Percentiles rank a stretch among this genome's conserved stretches.
Conservation (phyloP, 192 early-diverging fungal species). For the Linnemannia exigua region DNA sequence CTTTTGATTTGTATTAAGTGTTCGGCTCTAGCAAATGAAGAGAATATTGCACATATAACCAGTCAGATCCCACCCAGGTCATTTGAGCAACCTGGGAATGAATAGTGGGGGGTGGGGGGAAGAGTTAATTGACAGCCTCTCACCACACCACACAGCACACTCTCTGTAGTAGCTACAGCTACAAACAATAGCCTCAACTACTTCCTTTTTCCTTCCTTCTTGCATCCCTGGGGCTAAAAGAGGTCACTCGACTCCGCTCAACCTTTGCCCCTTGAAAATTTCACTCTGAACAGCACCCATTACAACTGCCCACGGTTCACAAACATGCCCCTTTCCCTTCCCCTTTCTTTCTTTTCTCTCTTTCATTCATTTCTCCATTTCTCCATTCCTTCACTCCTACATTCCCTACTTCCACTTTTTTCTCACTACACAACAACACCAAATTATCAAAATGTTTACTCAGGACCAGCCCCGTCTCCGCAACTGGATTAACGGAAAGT, state of each 20-base stretch:
- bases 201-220: too few relatives aligned
- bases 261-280: slow-evolving; percentile 4
- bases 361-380: background rate
- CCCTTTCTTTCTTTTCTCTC: slow-evolving; percentile 3
- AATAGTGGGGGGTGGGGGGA: background rate
- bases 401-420: background rate
- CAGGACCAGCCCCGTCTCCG: slow-evolving; percentile 47
- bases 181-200: too few relatives aligned
- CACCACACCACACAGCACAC: background rate
- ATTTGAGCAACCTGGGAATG: background rate
- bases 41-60: background rate
- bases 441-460: slow-evolving; percentile 38
- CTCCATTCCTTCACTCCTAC: too few relatives aligned
- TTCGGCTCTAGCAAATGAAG: background rate
- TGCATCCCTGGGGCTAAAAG: background rate
- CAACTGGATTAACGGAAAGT: slow-evolving; percentile 57
- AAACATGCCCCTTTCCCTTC: background rate
- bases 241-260: background rate
- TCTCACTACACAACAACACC: background rate
- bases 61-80: background rate
- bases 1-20: background rate
- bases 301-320: background rate
- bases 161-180: too few relatives aligned
- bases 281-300: background rate
- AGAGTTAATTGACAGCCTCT: background rate